Percentiles rank a stretch among this genome's conserved stretches.
These are phyloP conservation scores for Coemansia sp. DNA, from an alignment of 192 early-diverging fungal species.

Conservation along the genomic window DNA sequence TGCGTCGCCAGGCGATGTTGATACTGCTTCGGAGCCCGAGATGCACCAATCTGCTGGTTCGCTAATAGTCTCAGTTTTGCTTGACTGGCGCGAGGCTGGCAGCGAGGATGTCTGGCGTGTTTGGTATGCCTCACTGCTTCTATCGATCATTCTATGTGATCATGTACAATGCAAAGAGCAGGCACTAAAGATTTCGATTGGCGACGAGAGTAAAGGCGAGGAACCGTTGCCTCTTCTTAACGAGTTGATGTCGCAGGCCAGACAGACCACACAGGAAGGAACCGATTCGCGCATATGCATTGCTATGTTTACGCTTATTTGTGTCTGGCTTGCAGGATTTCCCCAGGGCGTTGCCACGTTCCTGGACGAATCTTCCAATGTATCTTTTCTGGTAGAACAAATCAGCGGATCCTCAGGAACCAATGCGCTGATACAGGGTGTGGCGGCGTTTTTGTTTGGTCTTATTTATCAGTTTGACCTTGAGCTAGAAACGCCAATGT, in stretches of 20 bases:
- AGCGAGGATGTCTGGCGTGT: constrained; percentile 74
- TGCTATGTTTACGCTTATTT: constrained; percentile 76
- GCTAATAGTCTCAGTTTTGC: constrained; percentile 74
- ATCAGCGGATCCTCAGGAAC: constrained; percentile 84
- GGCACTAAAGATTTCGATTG: constrained; percentile 70
- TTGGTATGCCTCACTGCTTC: constrained; percentile 86
- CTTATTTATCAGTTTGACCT: constrained; percentile 88
- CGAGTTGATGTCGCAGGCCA: constrained; percentile 68
- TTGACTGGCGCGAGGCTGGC: constrained; percentile 68
- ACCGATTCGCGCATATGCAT: constrained; percentile 71
- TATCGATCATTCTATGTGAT: constrained; percentile 75
- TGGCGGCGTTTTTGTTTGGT: constrained; percentile 83
- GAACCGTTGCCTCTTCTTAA: constrained; percentile 88
- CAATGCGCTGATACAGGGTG: constrained; percentile 85
- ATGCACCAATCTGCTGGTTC: constrained; percentile 80
- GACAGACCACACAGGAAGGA: constrained; percentile 61
- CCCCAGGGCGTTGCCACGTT: constrained; percentile 77
- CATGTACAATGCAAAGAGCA: constrained; percentile 76
- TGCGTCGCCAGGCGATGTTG: constrained; percentile 57
- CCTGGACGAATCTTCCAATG: constrained; percentile 83
- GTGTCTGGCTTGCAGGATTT: constrained; percentile 84
- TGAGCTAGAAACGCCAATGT: constrained; percentile 73
- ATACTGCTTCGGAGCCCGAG: constrained; percentile 20
- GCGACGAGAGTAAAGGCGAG: constrained; percentile 69
- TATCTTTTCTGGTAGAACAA: constrained; percentile 90